Conservation (phyloP, 257 asterid species). For the Solanum microdontum region DNA sequence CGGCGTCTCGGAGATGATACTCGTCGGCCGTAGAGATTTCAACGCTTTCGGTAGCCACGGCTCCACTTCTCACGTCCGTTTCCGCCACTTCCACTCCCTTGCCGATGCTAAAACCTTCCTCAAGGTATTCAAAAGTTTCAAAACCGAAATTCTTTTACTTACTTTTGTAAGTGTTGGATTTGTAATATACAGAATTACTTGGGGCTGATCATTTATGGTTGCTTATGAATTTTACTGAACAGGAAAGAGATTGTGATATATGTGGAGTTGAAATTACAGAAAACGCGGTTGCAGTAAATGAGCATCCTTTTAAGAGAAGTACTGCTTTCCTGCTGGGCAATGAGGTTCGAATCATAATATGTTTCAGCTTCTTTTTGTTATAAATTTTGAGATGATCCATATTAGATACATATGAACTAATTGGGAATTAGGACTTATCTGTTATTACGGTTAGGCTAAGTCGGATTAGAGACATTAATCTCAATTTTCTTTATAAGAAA, state of each 20-base stretch:
- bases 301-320: slow-evolving; percentile 82
- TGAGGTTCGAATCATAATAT: slow-evolving; percentile 43
- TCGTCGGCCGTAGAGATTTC: slow-evolving; percentile 91
- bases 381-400: not conserved
- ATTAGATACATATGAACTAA: not conserved
- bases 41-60: slow-evolving; percentile 97
- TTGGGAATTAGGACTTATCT: not conserved
- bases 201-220: not conserved
- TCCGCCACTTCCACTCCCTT: slow-evolving; percentile 82
- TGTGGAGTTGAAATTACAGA: slow-evolving; percentile 97
- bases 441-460: not conserved
- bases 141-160: not conserved
- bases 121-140: slow-evolving; percentile 33
- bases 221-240: not conserved
- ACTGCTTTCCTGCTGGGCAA: slow-evolving; percentile 96
- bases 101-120: slow-evolving; percentile 57
- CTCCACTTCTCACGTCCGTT: slow-evolving; percentile 67
- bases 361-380: not conserved
- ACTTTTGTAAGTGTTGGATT: not conserved
- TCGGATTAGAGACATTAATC: not conserved
- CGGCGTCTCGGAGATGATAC: slow-evolving; percentile 74
- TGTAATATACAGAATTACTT: not conserved
- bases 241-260: slow-evolving; percentile 88
- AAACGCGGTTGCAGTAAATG: slow-evolving; percentile 54
- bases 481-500: not conserved